Percentiles rank a stretch among this genome's conserved stretches.
phyloP scores from a whole-genome alignment of 495 filamentous ascomycete species.

The Platismatia glauca region DNA sequence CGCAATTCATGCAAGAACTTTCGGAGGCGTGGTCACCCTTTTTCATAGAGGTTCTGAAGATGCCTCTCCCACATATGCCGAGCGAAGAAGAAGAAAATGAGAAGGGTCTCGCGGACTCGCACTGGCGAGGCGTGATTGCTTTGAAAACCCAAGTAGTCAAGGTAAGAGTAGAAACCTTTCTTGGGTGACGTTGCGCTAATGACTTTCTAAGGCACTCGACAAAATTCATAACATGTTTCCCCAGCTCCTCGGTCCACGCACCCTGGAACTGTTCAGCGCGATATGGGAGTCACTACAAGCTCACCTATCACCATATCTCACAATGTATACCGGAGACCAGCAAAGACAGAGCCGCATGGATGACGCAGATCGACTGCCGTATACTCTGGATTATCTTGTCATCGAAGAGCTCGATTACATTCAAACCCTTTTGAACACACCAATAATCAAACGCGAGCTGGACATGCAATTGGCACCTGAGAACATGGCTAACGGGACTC shows the following conservation, averaged over 20 bases:
- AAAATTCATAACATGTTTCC: slow-evolving; percentile 82
- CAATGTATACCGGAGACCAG: slow-evolving; percentile 67
- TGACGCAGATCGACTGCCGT: slow-evolving; percentile 84
- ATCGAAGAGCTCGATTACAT: slow-evolving; percentile 91
- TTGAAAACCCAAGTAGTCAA: slow-evolving; percentile 85
- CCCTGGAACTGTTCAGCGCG: slow-evolving; percentile 65
- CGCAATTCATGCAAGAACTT: slow-evolving; percentile 77
- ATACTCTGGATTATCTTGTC: slow-evolving; percentile 88
- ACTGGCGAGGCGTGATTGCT: slow-evolving; percentile 69
- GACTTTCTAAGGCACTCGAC: slow-evolving; percentile 58
- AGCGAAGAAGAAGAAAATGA: slow-evolving; percentile 47
- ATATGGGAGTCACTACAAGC: slow-evolving; percentile 78
- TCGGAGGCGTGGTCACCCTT: slow-evolving; percentile 80
- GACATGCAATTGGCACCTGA: slow-evolving; percentile 56
- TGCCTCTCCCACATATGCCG: slow-evolving; percentile 56
- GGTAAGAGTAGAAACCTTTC: slow-evolving; percentile 32
- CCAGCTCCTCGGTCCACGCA: slow-evolving; percentile 68
- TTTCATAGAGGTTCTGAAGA: slow-evolving; percentile 63
- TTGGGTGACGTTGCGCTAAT: neutral
- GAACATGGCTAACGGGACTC: slow-evolving; percentile 40
- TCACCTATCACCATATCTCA: slow-evolving; percentile 60
- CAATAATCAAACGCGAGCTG: slow-evolving; percentile 76
- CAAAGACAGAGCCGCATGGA: slow-evolving; percentile 81
- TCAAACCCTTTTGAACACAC: slow-evolving; percentile 72
- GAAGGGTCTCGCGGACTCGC: slow-evolving; percentile 30